phyloP scores from a whole-genome alignment of 345 rosid species.

The Trapa incisa region DNA sequence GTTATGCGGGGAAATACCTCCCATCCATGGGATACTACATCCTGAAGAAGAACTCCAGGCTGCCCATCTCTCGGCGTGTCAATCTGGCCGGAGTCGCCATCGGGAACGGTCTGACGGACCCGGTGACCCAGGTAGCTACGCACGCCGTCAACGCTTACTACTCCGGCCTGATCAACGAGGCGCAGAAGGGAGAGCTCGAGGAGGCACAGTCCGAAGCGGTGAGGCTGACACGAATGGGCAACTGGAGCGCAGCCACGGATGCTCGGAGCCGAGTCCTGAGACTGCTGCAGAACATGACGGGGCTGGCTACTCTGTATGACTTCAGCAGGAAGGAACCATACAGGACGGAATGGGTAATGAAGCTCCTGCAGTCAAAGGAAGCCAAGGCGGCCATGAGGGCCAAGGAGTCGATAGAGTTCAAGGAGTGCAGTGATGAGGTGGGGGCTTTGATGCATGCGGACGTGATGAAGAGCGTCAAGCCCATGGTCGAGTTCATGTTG shows the following conservation, averaged over 20 bases:
- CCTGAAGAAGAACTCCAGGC: slow-evolving; percentile 27
- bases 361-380: slow-evolving; percentile 27
- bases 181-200: slow-evolving; percentile 47
- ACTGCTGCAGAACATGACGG: slow-evolving; percentile 46
- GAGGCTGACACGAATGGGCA: slow-evolving; percentile 21
- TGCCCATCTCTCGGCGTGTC: slow-evolving; percentile 19
- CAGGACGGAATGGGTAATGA: slow-evolving; percentile 25
- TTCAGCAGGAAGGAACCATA: slow-evolving; percentile 34
- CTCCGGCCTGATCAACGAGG: slow-evolving; percentile 53
- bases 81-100: slow-evolving; percentile 60
- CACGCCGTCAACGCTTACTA: slow-evolving; percentile 48
- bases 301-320: slow-evolving; percentile 58
- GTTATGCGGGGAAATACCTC: slow-evolving; percentile 73
- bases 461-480: slow-evolving; percentile 66
- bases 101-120: slow-evolving; percentile 77
- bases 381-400: slow-evolving; percentile 39
- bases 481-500: slow-evolving; percentile 18
- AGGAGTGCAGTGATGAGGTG: slow-evolving; percentile 38
- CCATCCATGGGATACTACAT: slow-evolving; percentile 71
- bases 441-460: slow-evolving; percentile 28
- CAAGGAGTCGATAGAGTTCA: slow-evolving; percentile 28
- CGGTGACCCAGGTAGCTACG: slow-evolving; percentile 37
- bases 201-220: slow-evolving; percentile 34
- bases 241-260: slow-evolving; percentile 55
- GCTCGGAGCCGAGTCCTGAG: slow-evolving; percentile 29